Conservation (phyloP, 1,284 basidiomycete genomes). For the Leccinum fallax region DNA sequence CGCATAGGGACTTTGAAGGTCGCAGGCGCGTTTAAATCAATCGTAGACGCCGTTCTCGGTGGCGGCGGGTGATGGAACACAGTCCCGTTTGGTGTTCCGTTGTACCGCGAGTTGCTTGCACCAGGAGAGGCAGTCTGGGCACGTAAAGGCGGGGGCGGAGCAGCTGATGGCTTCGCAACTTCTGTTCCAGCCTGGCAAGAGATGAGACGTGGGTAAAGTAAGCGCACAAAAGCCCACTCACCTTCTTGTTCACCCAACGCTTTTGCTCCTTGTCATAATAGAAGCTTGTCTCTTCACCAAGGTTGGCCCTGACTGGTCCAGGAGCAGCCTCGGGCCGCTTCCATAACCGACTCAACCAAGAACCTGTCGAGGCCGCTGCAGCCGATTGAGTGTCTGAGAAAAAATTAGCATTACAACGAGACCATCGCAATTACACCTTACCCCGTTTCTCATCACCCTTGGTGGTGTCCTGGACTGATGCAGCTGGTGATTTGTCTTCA, state of each 20-base stretch:
- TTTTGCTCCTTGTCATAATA: conserved; percentile 95
- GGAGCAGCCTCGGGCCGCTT: conserved; percentile 54
- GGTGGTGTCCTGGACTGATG: conserved; percentile 14
- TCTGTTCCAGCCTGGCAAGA: conserved; percentile 53
- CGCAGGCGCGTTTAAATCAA: conserved; percentile 55
- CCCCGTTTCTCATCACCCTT: conserved; percentile 30
- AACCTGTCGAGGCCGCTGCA: conserved; percentile 42
- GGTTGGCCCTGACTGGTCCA: conserved; percentile 84
- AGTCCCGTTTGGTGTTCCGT: conserved; percentile 24
- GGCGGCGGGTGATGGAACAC: conserved; percentile 43
- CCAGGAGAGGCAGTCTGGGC: conserved; percentile 79
- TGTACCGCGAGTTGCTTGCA: conserved; percentile 39
- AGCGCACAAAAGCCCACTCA: conserved; percentile 38
- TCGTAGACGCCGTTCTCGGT: conserved; percentile 61
- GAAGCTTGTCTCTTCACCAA: conserved; percentile 91
- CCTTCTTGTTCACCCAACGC: conserved; percentile 96
- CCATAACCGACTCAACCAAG: conserved; percentile 86
- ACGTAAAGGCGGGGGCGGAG: conserved; percentile 59
- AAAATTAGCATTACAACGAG: background rate
- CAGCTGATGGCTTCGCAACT: conserved; percentile 44
- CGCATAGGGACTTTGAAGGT: conserved; percentile 55
- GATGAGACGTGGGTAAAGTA: conserved; percentile 6
- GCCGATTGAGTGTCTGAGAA: conserved; percentile 33
- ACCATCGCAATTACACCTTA: conserved; percentile 1
- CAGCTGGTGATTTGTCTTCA: conserved; percentile 21